Base-by-base conservation (phyloP, 352 stramenopile species). In the Phytophthora macrochlamydospora region DNA sequence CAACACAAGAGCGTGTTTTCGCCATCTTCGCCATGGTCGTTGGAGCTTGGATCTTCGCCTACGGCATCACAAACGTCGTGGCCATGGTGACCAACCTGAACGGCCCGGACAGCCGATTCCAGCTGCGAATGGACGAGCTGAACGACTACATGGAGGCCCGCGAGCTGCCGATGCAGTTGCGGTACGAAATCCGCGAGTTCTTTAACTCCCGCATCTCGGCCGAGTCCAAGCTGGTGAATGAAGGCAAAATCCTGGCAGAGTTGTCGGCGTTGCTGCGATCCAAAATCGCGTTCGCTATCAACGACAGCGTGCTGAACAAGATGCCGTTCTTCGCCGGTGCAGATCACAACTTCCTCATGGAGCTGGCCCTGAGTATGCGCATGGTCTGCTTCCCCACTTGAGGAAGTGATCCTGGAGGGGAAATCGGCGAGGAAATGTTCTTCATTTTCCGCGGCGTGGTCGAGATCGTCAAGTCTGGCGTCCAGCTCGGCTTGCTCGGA, bases 361-460 rank as follows among this genome's bases (percentile, higher is more conserved):
- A 93, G 57, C 75, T 93, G 2, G 85, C 85, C 28, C 63, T 93
- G 14, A 91, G 81, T 45, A 93, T 93, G 85, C 83, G 85, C 52
- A 91, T 93, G 85, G 82, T 93, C 33, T 91, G 85, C 59, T 90
- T 93, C 40, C 83, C 85, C 85, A 0, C 64, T 90, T 11, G 85
- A 93, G 61, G 85, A 93, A 30, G 83, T 93, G 12, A 91, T 93
- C 52, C 67, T 93, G 2, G 85, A 93, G 48, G 85, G 24, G 85
- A 93, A 61, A 91, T 92, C 38, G 85, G 85, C 12, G 81, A 93
- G 60, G 85, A 93, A 55, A 93, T 93, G 85, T 93, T 93, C 57
- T 93, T 92, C 65, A 93, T 93, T 65, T 94, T 92, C 62, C 81
- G 85, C 2, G 85, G 85, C 2, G 83, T 87, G 7, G 85, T 92